Conservation (phyloP, 371 early-diverging fungal species). For the Syncephalastrum monosporum region DNA sequence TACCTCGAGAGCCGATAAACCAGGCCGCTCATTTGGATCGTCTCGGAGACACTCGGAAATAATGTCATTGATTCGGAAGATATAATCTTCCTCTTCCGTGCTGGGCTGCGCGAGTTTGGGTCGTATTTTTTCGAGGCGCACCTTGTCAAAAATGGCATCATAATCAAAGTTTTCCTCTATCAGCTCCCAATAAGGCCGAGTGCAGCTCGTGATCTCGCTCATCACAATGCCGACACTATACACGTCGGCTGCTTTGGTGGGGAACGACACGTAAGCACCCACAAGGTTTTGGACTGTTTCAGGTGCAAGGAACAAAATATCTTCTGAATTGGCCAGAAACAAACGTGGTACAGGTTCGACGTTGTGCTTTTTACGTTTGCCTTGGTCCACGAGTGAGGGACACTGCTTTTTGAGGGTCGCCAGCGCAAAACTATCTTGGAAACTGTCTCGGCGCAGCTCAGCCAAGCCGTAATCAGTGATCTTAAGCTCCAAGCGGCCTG, state of each 20-base stretch:
- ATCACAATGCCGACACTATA: slow-evolving; percentile 52
- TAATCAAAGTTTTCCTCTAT: slow-evolving; percentile 11
- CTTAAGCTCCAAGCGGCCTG: slow-evolving; percentile 53
- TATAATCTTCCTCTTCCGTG: slow-evolving; percentile 34
- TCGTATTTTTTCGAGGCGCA: slow-evolving; percentile 26
- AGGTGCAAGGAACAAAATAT: slow-evolving; percentile 46
- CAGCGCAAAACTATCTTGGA: neutral
- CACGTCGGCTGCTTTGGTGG: slow-evolving; percentile 38
- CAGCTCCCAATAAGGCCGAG: slow-evolving; percentile 32
- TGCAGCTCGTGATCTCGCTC: slow-evolving; percentile 49
- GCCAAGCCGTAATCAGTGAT: slow-evolving; percentile 50
- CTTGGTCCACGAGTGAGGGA: too few relatives aligned
- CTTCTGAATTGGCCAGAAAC: slow-evolving; percentile 11
- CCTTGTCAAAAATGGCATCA: slow-evolving; percentile 18
- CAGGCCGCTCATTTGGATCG: slow-evolving; percentile 34
- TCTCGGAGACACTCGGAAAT: slow-evolving; percentile 34
- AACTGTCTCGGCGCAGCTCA: neutral
- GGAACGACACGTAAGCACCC: slow-evolving; percentile 28
- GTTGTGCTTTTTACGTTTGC: too few relatives aligned
- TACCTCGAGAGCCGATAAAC: slow-evolving; percentile 31
- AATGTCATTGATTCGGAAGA: slow-evolving; percentile 38
- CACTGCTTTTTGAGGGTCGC: too few relatives aligned
- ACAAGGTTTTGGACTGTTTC: slow-evolving; percentile 29
- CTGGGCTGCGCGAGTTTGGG: slow-evolving; percentile 20
- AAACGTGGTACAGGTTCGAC: too few relatives aligned